Conservation (phyloP, 331 rosid genomes). For the Acacia pycnantha region DNA sequence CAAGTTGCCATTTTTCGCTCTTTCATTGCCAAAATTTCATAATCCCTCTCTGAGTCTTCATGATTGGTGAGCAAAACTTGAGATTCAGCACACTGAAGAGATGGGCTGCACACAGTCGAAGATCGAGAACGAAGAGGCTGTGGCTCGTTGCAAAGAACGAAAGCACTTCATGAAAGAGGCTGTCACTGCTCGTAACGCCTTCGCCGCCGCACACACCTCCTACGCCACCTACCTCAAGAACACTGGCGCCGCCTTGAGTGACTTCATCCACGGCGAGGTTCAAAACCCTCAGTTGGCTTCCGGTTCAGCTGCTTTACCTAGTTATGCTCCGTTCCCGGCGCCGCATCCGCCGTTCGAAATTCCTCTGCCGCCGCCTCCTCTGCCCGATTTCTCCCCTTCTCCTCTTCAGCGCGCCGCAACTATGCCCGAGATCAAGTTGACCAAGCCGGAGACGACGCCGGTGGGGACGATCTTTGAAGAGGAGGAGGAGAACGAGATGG, state of each 20-base stretch:
- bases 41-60: background rate
- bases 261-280: slow-evolving; percentile 74
- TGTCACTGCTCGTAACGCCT: slow-evolving; percentile 80
- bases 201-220: slow-evolving; percentile 83
- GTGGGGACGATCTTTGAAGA: slow-evolving; percentile 59
- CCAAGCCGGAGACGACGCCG: slow-evolving; percentile 29
- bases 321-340: background rate
- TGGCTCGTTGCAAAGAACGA: slow-evolving; percentile 84
- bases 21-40: background rate
- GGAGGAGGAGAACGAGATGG: slow-evolving; percentile 54
- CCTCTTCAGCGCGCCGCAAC: slow-evolving; percentile 66
- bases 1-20: background rate
- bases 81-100: background rate
- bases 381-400: slow-evolving; percentile 24
- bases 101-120: slow-evolving; percentile 95
- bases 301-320: background rate
- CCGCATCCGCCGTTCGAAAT: slow-evolving; percentile 26
- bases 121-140: slow-evolving; percentile 97
- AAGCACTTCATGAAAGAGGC: slow-evolving; percentile 74
- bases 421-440: slow-evolving; percentile 77
- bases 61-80: slow-evolving; percentile 7
- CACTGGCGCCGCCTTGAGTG: slow-evolving; percentile 86
- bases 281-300: slow-evolving; percentile 33
- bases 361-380: slow-evolving; percentile 44
- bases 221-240: slow-evolving; percentile 70